Percentiles rank a stretch among this genome's conserved stretches.
Evolutionary conservation across 2,329 filamentous ascomycete genomes (phyloP).

Genomic region (Fusarium secorum): DNA sequence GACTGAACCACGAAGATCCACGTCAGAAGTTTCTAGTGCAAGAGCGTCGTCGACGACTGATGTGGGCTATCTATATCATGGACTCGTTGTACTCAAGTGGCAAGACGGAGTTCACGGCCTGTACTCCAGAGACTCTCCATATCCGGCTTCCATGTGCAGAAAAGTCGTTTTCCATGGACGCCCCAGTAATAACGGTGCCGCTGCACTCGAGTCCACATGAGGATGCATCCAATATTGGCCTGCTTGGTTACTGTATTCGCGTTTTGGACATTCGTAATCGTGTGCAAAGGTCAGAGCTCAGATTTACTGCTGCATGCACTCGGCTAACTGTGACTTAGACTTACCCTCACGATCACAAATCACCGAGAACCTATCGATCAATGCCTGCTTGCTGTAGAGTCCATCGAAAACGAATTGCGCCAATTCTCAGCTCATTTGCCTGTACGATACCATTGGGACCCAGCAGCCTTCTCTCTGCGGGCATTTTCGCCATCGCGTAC

Average conservation of each 20-base stretch:
- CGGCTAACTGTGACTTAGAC: not conserved
- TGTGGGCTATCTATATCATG: constrained; percentile 35
- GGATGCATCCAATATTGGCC: not conserved
- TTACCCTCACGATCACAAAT: constrained; percentile 34
- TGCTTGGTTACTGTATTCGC: constrained; percentile 14
- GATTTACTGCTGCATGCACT: accelerated
- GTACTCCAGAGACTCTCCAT: constrained; percentile 1
- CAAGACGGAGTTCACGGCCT: constrained; percentile 15
- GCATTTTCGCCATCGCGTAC: constrained; percentile 34
- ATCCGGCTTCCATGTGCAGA: constrained; percentile 6
- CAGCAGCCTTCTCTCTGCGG: constrained; percentile 29
- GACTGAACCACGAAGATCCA: constrained; percentile 32
- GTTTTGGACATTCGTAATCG: constrained; percentile 18
- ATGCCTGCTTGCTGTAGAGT: constrained; percentile 3
- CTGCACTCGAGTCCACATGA: not conserved
- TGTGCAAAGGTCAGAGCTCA: not conserved
- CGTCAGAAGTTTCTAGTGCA: constrained; percentile 22
- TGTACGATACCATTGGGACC: constrained; percentile 8
- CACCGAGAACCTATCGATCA: constrained; percentile 19
- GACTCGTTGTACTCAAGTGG: constrained; percentile 24
- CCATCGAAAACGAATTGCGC: constrained; percentile 18
- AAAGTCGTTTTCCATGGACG: constrained; percentile 13
- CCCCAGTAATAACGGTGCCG: not conserved
- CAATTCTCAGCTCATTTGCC: not conserved
- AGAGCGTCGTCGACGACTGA: constrained; percentile 28